phyloP scores from a whole-genome alignment of 1,284 basidiomycete species.

The Malassezia vespertilionis region DNA sequence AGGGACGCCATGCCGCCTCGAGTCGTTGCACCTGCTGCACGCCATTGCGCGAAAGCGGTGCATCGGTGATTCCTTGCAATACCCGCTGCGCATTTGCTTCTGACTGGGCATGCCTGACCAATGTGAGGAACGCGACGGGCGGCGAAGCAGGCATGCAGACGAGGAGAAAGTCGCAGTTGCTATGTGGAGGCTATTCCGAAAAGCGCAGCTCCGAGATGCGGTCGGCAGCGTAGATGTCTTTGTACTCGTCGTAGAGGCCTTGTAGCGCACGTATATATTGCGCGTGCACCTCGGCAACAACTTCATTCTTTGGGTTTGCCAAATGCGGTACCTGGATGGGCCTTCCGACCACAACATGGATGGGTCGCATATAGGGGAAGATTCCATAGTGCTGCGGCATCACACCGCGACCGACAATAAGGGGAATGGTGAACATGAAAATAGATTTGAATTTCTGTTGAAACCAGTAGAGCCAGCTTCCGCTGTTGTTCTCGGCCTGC shows the following conservation, averaged over 20 bases:
- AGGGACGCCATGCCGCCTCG: slow-evolving; percentile 12
- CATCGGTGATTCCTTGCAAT: slow-evolving; percentile 39
- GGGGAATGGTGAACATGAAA: slow-evolving; percentile 91
- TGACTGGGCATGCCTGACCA: slow-evolving; percentile 39
- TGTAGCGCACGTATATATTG: slow-evolving; percentile 73
- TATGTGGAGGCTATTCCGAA: not conserved
- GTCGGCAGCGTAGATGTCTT: slow-evolving; percentile 19
- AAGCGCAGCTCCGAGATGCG: not conserved
- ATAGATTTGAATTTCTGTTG: slow-evolving; percentile 48
- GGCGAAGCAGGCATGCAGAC: not conserved
- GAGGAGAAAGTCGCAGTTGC: not conserved
- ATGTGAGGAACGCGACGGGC: slow-evolving; percentile 19
- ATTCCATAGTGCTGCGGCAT: slow-evolving; percentile 62
- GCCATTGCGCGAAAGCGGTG: slow-evolving; percentile 28
- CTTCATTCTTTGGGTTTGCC: slow-evolving; percentile 68
- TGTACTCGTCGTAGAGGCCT: slow-evolving; percentile 45
- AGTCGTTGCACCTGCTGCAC: slow-evolving; percentile 30
- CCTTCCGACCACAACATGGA: slow-evolving; percentile 79
- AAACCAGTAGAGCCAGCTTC: slow-evolving; percentile 64
- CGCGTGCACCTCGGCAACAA: slow-evolving; percentile 67
- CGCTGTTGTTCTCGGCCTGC: slow-evolving; percentile 86
- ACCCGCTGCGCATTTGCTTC: slow-evolving; percentile 37
- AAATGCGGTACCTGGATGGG: slow-evolving; percentile 71
- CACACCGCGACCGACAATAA: slow-evolving; percentile 69
- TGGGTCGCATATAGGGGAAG: slow-evolving; percentile 85